These are phyloP conservation scores for Hibiscus mutabilis DNA, from an alignment of 345 rosid genomes.

Conservation along the genomic window DNA sequence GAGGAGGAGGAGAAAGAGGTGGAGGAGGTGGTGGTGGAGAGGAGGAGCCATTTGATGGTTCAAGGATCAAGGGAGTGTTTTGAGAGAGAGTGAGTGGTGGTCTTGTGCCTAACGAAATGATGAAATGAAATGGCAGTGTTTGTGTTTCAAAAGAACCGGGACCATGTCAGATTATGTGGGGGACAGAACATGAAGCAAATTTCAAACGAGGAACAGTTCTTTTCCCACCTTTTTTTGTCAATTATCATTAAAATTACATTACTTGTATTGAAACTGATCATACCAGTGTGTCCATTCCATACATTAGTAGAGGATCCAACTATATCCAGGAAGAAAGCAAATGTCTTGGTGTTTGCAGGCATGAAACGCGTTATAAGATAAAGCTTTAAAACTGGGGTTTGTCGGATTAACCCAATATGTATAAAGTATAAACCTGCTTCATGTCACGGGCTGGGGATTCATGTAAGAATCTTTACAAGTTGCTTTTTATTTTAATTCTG, in stretches of 20 bases:
- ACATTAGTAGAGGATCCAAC: neutral
- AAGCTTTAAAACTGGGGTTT: too few species aligned
- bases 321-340: neutral
- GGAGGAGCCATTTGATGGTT: neutral
- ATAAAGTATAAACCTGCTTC: neutral
- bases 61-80: neutral
- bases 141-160: neutral
- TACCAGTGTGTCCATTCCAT: neutral
- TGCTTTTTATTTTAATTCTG: neutral
- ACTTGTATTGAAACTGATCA: too few species aligned
- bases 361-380: neutral
- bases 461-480: neutral
- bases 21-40: neutral
- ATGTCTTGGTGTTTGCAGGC: neutral
- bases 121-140: neutral
- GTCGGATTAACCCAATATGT: neutral
- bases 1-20: slow-evolving; percentile 9
- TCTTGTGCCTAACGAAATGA: neutral
- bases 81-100: neutral
- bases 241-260: neutral
- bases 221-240: neutral
- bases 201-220: neutral
- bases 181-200: neutral
- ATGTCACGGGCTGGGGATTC: neutral
- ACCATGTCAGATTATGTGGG: neutral